Evolutionary conservation across 2,329 filamentous ascomycete genomes (phyloP), one percentile per base, ranked within the genome.

Genomic region (Chaetomium sp.): DNA sequence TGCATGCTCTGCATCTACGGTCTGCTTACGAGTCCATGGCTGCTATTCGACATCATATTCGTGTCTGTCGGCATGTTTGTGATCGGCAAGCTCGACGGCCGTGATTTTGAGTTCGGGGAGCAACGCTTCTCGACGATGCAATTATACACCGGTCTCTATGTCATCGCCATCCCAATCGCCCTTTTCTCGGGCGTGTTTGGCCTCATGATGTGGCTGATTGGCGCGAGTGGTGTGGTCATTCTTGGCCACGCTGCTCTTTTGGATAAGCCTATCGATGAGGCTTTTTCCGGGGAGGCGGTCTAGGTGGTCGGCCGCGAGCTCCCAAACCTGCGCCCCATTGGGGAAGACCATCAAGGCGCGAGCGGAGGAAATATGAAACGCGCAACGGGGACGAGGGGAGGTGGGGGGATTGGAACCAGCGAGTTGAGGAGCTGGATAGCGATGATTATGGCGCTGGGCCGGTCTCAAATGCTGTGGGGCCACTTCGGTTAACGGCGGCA

Each of bases 251-350:
- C 94, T 65, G 82, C 91, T 61, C 84, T 97, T 71, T 86, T 97
- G 87, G 92, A 97, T 73, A 96, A 96, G 83, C 92, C 92, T 58
- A 96, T 97, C 79, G 94, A 97, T 86, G 92, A 95, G 91, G 91
- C 91, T 96, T 99, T 99, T 96, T 96, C 92, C 82, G 94, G 95
- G 91, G 94, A 99, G 92, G 92, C 94, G 91, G 94, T 99, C 88
- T 99, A 97, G 86, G 82, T 95, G 91, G 91, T 97, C 94, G 92
- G 90, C 92, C 92, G 94, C 94, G 88, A 94, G 87, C 91, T 96
- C 92, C 91, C 82, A 80, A 86, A 85, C 77, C 74, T 81, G 86
- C 87, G 91, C 91, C 91, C 89, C 86, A 79, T 84, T 91, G 89
- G 92, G 92, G 91, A 96, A 96, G 92, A 96, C 90, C 91, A 94